Conservation (phyloP, 192 early-diverging fungal genomes). For the Allomyces macrogynus region DNA sequence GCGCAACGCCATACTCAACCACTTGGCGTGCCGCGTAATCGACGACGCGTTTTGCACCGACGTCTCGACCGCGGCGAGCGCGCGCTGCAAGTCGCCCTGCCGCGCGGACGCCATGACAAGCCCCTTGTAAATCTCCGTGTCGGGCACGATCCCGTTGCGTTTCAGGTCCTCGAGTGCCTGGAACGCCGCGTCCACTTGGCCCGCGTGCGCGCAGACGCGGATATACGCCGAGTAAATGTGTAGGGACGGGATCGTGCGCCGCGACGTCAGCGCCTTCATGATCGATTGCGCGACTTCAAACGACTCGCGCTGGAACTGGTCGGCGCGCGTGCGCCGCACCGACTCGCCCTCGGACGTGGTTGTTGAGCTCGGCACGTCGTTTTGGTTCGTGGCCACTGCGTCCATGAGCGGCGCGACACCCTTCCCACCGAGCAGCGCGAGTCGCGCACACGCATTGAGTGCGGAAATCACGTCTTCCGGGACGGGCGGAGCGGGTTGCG, state of each 20-base stretch:
- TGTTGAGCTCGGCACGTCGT: background rate
- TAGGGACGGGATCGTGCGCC: background rate
- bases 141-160: background rate
- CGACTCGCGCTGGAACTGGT: background rate
- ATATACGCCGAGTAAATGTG: background rate
- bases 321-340: background rate
- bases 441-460: background rate
- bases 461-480: background rate
- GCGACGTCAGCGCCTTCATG: background rate
- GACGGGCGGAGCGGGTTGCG: background rate
- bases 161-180: background rate
- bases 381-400: background rate
- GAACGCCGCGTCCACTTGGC: background rate
- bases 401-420: background rate
- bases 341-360: background rate
- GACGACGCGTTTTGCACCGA: background rate
- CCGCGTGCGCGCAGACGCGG: background rate
- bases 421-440: background rate
- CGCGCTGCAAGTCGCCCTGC: background rate
- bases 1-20: background rate
- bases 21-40: background rate
- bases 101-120: background rate
- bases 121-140: background rate
- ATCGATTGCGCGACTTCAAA: background rate
- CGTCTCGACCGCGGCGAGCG: background rate